Evolutionary conservation across 1,284 basidiomycete species (phyloP).

Genomic region (Heterobasidion irregulare): DNA sequence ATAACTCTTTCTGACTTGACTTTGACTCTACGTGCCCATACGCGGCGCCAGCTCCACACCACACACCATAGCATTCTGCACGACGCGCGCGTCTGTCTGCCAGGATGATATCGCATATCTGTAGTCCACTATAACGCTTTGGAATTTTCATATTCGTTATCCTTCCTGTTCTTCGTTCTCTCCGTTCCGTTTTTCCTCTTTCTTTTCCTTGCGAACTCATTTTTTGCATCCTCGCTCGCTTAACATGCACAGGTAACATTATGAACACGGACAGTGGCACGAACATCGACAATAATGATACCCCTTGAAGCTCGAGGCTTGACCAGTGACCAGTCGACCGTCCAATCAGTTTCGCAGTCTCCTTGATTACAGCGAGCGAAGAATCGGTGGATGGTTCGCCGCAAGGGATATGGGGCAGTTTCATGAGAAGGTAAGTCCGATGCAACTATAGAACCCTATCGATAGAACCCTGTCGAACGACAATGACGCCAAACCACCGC

Average conservation of each 20-base stretch:
- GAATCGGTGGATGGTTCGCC: no score
- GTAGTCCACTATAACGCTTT: not conserved
- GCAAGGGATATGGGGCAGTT: no score
- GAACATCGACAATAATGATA: slow-evolving; percentile 11
- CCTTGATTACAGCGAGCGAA: no score
- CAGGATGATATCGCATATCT: not conserved
- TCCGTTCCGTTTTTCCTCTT: slow-evolving; percentile 1
- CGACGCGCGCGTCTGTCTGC: not conserved
- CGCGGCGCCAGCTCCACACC: not conserved
- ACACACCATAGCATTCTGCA: not conserved
- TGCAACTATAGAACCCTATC: no score
- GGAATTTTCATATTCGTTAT: not conserved
- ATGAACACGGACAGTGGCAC: slow-evolving; percentile 1
- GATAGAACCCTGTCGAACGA: no score
- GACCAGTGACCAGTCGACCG: no score
- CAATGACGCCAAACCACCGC: no score
- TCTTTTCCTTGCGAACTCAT: slow-evolving; percentile 16
- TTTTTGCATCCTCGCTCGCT: slow-evolving; percentile 13
- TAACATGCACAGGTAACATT: slow-evolving; percentile 7
- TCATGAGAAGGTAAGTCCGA: no score
- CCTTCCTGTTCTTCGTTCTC: slow-evolving; percentile 15
- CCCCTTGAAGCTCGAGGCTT: not conserved
- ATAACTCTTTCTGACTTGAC: not conserved
- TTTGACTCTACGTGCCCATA: not conserved
- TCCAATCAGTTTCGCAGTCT: no score